Conservation (phyloP, 2,329 filamentous ascomycete genomes). For the Cyclaneusma minus region DNA sequence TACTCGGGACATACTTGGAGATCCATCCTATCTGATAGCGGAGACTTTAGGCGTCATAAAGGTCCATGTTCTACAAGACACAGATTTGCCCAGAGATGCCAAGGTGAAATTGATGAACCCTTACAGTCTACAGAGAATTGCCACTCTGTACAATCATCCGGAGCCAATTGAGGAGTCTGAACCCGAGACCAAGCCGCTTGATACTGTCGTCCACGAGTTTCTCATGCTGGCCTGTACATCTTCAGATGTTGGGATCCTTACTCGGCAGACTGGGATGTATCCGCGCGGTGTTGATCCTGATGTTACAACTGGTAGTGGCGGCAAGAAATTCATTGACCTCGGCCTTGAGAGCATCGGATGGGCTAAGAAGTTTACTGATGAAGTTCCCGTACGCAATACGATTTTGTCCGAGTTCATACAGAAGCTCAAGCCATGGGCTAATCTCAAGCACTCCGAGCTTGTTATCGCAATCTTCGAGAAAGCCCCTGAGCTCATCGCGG, state of each 20-base stretch:
- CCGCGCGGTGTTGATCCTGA: conserved; percentile 52
- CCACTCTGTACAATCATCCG: conserved; percentile 50
- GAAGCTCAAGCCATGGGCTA: conserved; percentile 70
- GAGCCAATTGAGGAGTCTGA: conserved; percentile 28
- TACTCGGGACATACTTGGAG: conserved; percentile 62
- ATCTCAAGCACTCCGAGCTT: conserved; percentile 65
- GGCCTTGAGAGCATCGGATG: conserved; percentile 56
- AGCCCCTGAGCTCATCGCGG: conserved; percentile 73
- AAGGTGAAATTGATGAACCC: conserved; percentile 68
- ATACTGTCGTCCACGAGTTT: conserved; percentile 59
- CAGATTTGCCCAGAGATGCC: conserved; percentile 51
- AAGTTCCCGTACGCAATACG: conserved; percentile 63
- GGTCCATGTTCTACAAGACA: conserved; percentile 58
- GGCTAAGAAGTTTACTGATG: conserved; percentile 49
- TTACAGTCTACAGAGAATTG: conserved; percentile 55
- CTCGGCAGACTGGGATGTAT: conserved; percentile 72
- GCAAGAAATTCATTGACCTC: conserved; percentile 37
- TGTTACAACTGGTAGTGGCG: conserved; percentile 25
- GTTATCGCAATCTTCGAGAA: conserved; percentile 64
- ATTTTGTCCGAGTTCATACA: conserved; percentile 66
- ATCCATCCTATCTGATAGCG: conserved; percentile 57
- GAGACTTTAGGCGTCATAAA: conserved; percentile 62
- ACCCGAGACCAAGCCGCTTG: conserved; percentile 39
- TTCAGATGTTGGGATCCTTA: conserved; percentile 55
- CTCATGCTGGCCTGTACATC: conserved; percentile 62